These are phyloP conservation scores for Mucor circinelloides DNA, from an alignment of 371 early-diverging fungal genomes.

Conservation along the genomic window DNA sequence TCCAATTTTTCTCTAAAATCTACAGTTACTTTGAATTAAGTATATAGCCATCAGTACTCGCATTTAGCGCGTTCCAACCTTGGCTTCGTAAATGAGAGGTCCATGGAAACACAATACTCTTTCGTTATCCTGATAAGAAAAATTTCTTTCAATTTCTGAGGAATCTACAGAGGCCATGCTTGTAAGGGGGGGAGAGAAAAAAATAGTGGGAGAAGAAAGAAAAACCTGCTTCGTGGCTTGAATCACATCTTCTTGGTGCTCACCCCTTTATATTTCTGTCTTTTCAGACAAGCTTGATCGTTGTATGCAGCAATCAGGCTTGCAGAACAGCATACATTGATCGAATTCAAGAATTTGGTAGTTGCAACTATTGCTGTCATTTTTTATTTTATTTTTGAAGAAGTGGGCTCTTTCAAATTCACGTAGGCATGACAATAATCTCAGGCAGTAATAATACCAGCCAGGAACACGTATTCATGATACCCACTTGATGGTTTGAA, in stretches of 20 bases:
- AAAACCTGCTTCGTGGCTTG: conserved; percentile 3
- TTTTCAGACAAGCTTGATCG: background rate
- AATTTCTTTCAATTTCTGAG: conserved; percentile 16
- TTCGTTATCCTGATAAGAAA: conserved; percentile 62
- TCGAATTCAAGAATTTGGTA: too few species aligned
- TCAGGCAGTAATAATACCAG: too few species aligned
- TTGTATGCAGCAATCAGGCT: background rate
- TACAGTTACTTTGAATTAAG: conserved; percentile 3
- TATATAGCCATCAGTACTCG: background rate
- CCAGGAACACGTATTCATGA: too few species aligned
- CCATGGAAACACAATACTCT: conserved; percentile 95
- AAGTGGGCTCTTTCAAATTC: too few species aligned
- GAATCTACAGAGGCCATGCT: background rate
- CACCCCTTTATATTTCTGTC: background rate
- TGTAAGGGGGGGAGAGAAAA: background rate
- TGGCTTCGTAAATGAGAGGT: conserved; percentile 95
- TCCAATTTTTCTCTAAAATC: conserved; percentile 36
- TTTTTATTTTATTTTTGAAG: too few species aligned
- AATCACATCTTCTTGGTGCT: background rate
- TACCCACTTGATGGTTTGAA: too few species aligned
- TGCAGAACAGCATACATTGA: too few species aligned
- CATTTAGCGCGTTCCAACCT: conserved; percentile 57
- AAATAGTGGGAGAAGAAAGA: background rate
- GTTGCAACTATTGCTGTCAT: too few species aligned
- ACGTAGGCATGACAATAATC: too few species aligned